Evolutionary conservation across 1,139 yeast genomes (phyloP), one percentile per base, ranked within the genome.

Genomic region (Kodamaea derodonti): DNA sequence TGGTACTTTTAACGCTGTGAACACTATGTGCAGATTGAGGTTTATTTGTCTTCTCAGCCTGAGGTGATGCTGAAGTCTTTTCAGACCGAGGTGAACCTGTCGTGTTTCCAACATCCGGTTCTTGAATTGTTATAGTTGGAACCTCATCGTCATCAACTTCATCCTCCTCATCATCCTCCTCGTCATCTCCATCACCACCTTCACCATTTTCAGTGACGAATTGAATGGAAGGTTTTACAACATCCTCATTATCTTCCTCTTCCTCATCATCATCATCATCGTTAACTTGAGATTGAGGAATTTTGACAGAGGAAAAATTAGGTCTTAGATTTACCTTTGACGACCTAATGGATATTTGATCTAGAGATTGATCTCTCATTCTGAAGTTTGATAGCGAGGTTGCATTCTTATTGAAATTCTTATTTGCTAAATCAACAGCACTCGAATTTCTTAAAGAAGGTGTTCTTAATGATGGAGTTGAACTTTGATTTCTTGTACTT

Each of bases 281-380:
- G 31, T 80, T 62, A 2, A 85, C 73, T 45, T 73, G 78, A 0
- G 95, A 78, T 37, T 78, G 74, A 1, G 95, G 95, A 35, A 85
- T 74, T 31, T 87, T 82, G 33, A 79, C 80, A 1, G 95, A 84
- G 27, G 86, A 77, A 51, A 87, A 87, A 36, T 81, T 80, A 0
- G 95, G 94, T 32, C 78, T 68, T 51, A 55, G 65, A 54, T 57
- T 66, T 32, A 65, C 61, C 41, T 49, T 51, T 2, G 62, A 57
- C 3, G 68, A 65, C 40, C 56, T 56, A 25, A 52, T 51, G 3
- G 72, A 65, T 12, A 56, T 35, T 14, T 48, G 55, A 35, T 56
- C 63, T 1, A 30, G 26, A 5, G 43, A 34, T 11, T 24, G 29
- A 31, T 22, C 27, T 31, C 30, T 23, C 22, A 29, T 10, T 17